Conservation (phyloP, 75 land plant genomes). For the Sequoia sempervirens region DNA sequence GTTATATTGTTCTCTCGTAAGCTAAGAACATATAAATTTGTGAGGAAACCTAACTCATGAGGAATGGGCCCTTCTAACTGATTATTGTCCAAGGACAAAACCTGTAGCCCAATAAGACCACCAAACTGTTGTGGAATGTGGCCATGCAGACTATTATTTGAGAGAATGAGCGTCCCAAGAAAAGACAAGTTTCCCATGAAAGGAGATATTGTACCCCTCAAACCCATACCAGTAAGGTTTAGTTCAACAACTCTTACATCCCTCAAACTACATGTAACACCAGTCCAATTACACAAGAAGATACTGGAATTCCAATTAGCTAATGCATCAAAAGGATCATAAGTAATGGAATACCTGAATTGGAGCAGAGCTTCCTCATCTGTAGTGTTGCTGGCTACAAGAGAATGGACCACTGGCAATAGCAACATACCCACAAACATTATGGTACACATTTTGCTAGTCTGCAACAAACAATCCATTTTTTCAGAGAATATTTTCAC, state of each 20-base stretch:
- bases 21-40: background rate
- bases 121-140: too few relatives aligned
- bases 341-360: background rate
- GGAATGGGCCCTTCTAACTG: conserved; percentile 6
- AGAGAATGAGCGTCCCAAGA: background rate
- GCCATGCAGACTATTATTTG: too few relatives aligned
- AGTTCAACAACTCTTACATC: background rate
- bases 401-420: background rate
- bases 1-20: conserved; percentile 13
- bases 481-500: too few relatives aligned
- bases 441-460: background rate
- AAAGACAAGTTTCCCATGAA: background rate
- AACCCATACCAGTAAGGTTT: background rate
- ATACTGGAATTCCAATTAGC: background rate
- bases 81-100: too few relatives aligned
- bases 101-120: too few relatives aligned
- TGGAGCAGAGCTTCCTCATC: background rate
- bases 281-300: background rate
- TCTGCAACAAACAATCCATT: background rate
- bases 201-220: background rate
- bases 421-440: background rate
- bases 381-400: background rate
- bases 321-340: background rate
- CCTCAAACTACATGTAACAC: background rate
- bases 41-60: background rate